Base-by-base conservation (phyloP, 176 grass and related monocot species). In the Phyllostachys edulis region DNA sequence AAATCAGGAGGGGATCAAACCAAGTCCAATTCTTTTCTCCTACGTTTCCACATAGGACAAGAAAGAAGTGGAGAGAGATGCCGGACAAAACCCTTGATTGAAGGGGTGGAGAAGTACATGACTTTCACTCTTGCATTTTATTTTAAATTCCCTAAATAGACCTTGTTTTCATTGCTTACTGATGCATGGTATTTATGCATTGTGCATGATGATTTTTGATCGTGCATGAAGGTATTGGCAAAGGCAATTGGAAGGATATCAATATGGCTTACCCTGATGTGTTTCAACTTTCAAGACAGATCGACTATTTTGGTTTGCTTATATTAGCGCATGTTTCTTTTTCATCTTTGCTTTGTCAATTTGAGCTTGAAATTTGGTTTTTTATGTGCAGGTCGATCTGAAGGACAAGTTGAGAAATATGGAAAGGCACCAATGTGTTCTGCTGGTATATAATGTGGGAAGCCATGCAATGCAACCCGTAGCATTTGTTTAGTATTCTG, bases 381-480 rank as follows among this genome's bases (percentile, higher is more conserved):
- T 26, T 50, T 50, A 6, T 63, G 17, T 74, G 76, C 88, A 90
- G 88, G 78, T 82, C 6, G 83, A 90, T 82, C 34, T 90, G 83
- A 90, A 90, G 72, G 88, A 90, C 71, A 90, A 86, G 78, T 86
- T 77, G 56, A 90, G 83, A 46, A 90, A 86, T 54, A 21, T 86
- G 83, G 83, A 77, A 69, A 77, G 72, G 56, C 37, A 71, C 16
- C 26, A 61, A 32, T 15, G 41, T 7, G 36, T 55, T 51, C 5
- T 23, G 60, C 5, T 23, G 60, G 62, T 51, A 8, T 50, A 50
- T 5, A 49, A 45, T 5, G 27, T 69, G 9, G 78, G 51, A 38
- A 54, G 49, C 7, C 20, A 81, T 52, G 13, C 49, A 10, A 20
- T 39, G 13, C 49, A 6, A 12, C 49, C 13, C 2, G 21, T 41